These are phyloP conservation scores for Heliocybe sulcata DNA, from an alignment of 1,284 basidiomycete species.

Conservation along the genomic window DNA sequence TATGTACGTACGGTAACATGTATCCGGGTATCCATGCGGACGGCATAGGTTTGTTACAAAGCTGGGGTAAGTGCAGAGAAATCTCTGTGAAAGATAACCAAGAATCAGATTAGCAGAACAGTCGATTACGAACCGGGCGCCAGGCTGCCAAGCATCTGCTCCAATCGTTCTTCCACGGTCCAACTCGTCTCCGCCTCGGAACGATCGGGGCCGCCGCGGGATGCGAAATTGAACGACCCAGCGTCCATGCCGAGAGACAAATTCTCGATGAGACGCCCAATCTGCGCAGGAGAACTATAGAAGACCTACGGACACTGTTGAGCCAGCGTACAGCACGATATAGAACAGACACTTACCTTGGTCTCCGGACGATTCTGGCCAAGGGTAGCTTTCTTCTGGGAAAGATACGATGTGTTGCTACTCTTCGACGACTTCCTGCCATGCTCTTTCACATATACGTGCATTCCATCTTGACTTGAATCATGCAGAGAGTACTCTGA, in stretches of 20 bases:
- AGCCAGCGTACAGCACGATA: slow-evolving; percentile 6
- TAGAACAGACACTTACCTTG: slow-evolving; percentile 42
- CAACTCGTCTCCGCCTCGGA: slow-evolving; percentile 52
- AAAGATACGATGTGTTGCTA: slow-evolving; percentile 53
- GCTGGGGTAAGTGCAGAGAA: slow-evolving; percentile 8
- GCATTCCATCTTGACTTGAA: slow-evolving; percentile 43
- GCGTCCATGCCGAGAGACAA: slow-evolving; percentile 73
- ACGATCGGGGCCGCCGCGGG: slow-evolving; percentile 32
- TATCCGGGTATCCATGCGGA: background rate
- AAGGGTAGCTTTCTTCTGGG: slow-evolving; percentile 48
- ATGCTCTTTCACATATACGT: slow-evolving; percentile 71
- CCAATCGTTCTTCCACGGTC: slow-evolving; percentile 70
- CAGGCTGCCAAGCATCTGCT: slow-evolving; percentile 64
- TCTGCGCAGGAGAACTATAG: slow-evolving; percentile 69
- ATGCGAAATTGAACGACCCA: slow-evolving; percentile 70
- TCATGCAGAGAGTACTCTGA: slow-evolving; percentile 66
- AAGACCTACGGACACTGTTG: slow-evolving; percentile 49
- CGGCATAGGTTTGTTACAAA: background rate
- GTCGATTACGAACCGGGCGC: slow-evolving; percentile 21
- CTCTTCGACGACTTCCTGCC: slow-evolving; percentile 56
- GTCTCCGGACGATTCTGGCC: slow-evolving; percentile 63
- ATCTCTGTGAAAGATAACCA: slow-evolving; percentile 6
- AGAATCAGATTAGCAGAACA: slow-evolving; percentile 1
- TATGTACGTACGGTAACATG: background rate
- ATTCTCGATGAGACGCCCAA: slow-evolving; percentile 73